phyloP scores from a whole-genome alignment of 2,329 filamentous ascomycete genomes.

The Lachnellula cervina region DNA sequence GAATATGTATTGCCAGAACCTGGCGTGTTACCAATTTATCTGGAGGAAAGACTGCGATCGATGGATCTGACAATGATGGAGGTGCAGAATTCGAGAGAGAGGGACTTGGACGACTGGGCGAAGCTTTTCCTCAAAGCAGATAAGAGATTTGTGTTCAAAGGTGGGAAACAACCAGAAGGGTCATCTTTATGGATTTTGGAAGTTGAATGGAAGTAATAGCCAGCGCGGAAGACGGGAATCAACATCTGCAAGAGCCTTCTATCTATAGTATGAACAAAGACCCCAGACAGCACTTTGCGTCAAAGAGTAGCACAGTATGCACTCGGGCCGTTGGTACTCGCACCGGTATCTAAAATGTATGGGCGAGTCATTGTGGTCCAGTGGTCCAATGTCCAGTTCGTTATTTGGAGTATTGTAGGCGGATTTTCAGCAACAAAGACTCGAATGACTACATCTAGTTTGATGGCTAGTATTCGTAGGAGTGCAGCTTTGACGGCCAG shows the following conservation, averaged over 20 bases:
- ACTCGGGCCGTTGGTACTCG: conserved; percentile 51
- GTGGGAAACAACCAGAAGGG: neutral
- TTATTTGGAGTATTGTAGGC: conserved; percentile 47
- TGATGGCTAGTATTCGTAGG: conserved; percentile 43
- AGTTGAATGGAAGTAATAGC: neutral
- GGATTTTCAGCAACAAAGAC: conserved; percentile 39
- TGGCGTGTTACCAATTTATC: neutral
- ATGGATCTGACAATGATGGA: conserved; percentile 33
- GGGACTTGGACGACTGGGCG: conserved; percentile 32
- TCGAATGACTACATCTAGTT: conserved; percentile 37
- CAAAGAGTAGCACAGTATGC: too few species aligned
- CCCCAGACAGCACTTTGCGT: too few species aligned
- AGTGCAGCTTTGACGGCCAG: conserved; percentile 39
- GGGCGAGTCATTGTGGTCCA: conserved; percentile 39
- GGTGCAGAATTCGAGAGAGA: conserved; percentile 31
- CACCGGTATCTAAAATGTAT: conserved; percentile 48
- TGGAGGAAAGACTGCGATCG: neutral
- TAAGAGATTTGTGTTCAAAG: conserved; percentile 13
- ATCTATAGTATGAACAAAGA: too few species aligned
- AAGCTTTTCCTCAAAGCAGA: conserved; percentile 27
- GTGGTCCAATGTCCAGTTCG: conserved; percentile 43
- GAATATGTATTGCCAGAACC: conserved; percentile 4
- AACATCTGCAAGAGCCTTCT: too few species aligned
- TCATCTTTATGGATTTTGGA: conserved; percentile 1
- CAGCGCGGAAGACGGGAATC: too few species aligned